These are phyloP conservation scores for Aspergillus fischeri DNA, from an alignment of 2,329 filamentous ascomycete species.

Conservation along the genomic window DNA sequence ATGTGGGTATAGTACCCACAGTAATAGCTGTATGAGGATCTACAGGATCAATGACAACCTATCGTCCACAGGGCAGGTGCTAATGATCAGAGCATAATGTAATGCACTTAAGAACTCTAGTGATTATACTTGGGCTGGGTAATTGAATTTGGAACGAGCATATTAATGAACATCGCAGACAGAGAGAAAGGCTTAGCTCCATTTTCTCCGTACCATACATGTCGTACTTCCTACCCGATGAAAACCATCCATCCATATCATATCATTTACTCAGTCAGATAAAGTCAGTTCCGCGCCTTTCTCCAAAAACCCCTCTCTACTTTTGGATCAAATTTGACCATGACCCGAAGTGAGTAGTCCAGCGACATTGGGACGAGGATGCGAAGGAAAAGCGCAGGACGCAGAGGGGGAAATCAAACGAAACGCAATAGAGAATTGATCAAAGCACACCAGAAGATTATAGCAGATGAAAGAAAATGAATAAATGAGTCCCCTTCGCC, in stretches of 20 bases:
- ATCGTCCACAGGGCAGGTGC: background rate
- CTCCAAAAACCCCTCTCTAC: conserved; percentile 4
- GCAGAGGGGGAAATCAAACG: conserved; percentile 20
- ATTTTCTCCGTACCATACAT: conserved; percentile 29
- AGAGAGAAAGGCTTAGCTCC: conserved; percentile 12
- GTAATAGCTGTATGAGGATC: background rate
- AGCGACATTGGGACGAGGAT: conserved; percentile 3
- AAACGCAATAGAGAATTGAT: conserved; percentile 8
- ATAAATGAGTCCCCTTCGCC: conserved; percentile 30
- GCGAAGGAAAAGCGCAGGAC: conserved; percentile 10
- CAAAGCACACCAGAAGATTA: conserved; percentile 22
- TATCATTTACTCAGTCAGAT: conserved; percentile 15
- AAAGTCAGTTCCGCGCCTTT: conserved; percentile 1
- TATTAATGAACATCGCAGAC: background rate
- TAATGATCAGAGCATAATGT: background rate
- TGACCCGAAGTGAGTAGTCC: background rate
- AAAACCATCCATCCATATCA: conserved; percentile 17
- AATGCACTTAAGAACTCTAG: background rate
- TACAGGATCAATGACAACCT: background rate
- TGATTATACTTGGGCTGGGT: background rate
- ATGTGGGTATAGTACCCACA: background rate
- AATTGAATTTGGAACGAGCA: background rate
- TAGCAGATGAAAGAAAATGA: conserved; percentile 20
- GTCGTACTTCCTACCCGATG: conserved; percentile 14
- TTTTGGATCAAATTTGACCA: conserved; percentile 5